Percentiles rank a stretch among this genome's conserved stretches.
phyloP scores from a whole-genome alignment of 768 basidiomycete genomes.

The Leccinum obscurum region DNA sequence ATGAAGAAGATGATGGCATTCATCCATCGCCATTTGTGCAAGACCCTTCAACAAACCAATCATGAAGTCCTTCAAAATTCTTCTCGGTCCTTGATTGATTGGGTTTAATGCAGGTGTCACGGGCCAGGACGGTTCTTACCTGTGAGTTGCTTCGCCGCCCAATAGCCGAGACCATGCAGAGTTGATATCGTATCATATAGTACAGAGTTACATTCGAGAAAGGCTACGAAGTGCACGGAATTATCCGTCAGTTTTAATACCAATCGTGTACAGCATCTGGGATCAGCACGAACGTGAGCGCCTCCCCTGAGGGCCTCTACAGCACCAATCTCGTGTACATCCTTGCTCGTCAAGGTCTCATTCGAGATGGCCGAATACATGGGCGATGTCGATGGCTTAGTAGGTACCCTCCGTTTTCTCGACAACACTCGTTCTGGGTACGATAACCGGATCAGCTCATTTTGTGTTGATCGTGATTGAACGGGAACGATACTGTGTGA shows the following conservation, averaged over 20 bases:
- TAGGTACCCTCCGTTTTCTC: constrained; percentile 92
- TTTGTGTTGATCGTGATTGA: constrained; percentile 51
- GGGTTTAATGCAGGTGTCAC: constrained; percentile 69
- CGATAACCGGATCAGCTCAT: constrained; percentile 48
- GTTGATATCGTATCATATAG: constrained; percentile 38
- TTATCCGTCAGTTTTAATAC: constrained; percentile 98
- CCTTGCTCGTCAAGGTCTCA: constrained; percentile 53
- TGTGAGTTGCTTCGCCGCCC: constrained; percentile 52
- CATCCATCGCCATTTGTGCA: too few species aligned
- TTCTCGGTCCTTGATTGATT: constrained; percentile 9
- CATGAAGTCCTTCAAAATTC: background rate
- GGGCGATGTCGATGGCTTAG: constrained; percentile 85
- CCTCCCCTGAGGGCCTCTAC: constrained; percentile 71
- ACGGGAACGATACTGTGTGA: constrained; percentile 45
- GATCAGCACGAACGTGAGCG: constrained; percentile 85
- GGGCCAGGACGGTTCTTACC: constrained; percentile 94
- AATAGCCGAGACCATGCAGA: background rate
- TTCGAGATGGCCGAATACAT: constrained; percentile 99
- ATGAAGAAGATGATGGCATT: too few species aligned
- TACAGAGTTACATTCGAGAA: constrained; percentile 81
- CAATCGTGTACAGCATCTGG: constrained; percentile 85
- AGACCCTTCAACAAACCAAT: too few species aligned
- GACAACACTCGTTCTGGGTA: constrained; percentile 67
- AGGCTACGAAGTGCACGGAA: constrained; percentile 92
- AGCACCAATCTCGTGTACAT: constrained; percentile 97